Evolutionary conservation across 805 yeast genomes (phyloP).

Genomic region (Maudiozyma turicensis): DNA sequence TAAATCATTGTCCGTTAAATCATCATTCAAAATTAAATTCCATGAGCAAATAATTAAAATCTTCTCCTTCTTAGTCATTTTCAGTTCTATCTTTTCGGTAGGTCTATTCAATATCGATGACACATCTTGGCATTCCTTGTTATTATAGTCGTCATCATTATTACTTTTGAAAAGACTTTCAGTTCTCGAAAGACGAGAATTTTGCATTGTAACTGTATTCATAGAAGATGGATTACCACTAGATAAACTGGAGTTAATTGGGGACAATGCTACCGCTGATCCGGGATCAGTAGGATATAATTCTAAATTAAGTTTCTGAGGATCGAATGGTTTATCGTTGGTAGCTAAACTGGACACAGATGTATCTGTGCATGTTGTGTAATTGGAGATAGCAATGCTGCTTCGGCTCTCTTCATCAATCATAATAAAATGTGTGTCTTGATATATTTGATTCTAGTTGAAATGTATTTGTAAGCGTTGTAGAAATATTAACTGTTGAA

Average conservation of each 20-base stretch:
- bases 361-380: not conserved
- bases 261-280: not conserved
- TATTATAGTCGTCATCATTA: not conserved
- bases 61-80: slow-evolving; percentile 19
- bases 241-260: not conserved
- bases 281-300: not conserved
- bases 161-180: not conserved
- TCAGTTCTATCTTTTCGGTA: not conserved
- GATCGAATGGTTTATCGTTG: not conserved
- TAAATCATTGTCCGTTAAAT: slow-evolving; percentile 4
- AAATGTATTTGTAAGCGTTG: too few relatives aligned
- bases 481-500: too few relatives aligned
- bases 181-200: not conserved
- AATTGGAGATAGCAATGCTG: not conserved
- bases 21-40: slow-evolving; percentile 32
- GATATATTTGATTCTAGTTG: too few relatives aligned
- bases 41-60: slow-evolving; percentile 31
- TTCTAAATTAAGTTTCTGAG: not conserved
- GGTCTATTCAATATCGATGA: not conserved
- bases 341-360: not conserved
- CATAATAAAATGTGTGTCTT: not conserved
- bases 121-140: not conserved
- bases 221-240: not conserved
- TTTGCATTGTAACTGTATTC: not conserved
- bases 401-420: not conserved